Evolutionary conservation across 2,329 filamentous ascomycete genomes (phyloP), one percentile per base, ranked within the genome.

Genomic region (Pseudopyricularia javanii): DNA sequence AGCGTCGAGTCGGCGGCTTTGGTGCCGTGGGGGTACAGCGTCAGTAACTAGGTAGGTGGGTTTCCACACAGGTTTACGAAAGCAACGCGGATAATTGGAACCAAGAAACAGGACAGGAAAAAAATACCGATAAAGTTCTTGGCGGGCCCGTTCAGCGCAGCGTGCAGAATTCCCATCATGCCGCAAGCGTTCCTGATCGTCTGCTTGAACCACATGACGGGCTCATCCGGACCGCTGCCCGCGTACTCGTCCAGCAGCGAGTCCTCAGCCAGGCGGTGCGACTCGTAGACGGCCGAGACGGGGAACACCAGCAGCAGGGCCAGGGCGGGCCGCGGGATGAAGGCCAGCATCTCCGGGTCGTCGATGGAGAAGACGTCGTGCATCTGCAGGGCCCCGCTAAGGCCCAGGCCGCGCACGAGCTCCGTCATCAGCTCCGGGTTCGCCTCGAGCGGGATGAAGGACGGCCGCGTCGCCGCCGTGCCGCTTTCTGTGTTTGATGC

Each of bases 151-250:
- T 97, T 98, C 47, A 77, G 76, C 0, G 88, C 80, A 17, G 85
- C 86, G 65, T 97, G 93, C 47, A 97, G 66, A 28, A 97, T 69
- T 0, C 87, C 93, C 73, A 96, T 95, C 47, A 95, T 71, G 0
- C 91, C 91, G 66, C 91, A 97, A 1, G 91, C 89, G 65, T 97
- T 95, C 56, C 86, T 80, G 61, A 97, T 96, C 0, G 91, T 97
- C 72, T 97, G 91, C 60, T 82, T 86, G 76, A 91, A 97, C 93
- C 91, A 98, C 7, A 95, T 63, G 0, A 96, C 88, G 5, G 88
- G 84, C 63, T 96, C 88, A 0, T 62, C 63, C 1, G 76, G 69
- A 1, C 90, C 90, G 17, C 73, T 75, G 45, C 85, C 86, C 0
- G 66, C 64, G 71, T 95, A 95, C 37, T 82, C 79, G 2, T 71